Base-by-base conservation (phyloP, 2,329 filamentous ascomycete species). In the Coniochaeta ligniaria region DNA sequence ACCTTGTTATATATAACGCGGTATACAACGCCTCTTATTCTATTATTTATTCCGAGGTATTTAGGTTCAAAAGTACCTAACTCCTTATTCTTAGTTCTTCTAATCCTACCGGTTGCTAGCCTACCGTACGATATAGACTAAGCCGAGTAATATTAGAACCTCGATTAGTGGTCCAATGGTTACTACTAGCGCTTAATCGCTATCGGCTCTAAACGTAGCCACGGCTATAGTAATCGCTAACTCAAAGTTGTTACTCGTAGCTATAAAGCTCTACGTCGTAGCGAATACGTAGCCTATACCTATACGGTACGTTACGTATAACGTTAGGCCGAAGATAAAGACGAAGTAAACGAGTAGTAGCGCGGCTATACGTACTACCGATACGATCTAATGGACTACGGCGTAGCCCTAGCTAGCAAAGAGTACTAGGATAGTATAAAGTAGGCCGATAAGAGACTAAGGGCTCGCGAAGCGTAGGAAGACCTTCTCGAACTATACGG, bases 201-300 rank as follows among this genome's bases (percentile, higher is more conserved):
- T 94, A 43, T 89, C 77, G 0, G 88, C 81, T 0, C 92, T 92
- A 74, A 89, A 96, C 0, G 88, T 88, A 0, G 92, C 89, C 3
- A 96, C 87, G 0, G 90, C 90, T 0, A 96, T 92, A 0, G 92
- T 91, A 74, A 96, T 96, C 0, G 92, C 91, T 26, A 96, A 77
- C 76, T 96, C 92, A 68, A 96, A 96, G 71, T 96, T 96, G 70
- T 96, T 96, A 71, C 92, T 96, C 1, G 91, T 90, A 0, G 91
- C 93, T 0, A 91, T 96, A 68, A 96, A 95, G 69, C 90, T 92
- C 74, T 96, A 91, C 1, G 91, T 94, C 12, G 83, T 80, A 1
- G 83, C 82, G 1, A 92, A 71, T 38, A 81, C 80, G 70, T 96
- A 96, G 0, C 57, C 36, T 17, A 92, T 92, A 0, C 91, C 89